These are phyloP conservation scores for Paraurostyla sp. DNA, from an alignment of 73 alveolate species.

Conservation along the genomic window DNA sequence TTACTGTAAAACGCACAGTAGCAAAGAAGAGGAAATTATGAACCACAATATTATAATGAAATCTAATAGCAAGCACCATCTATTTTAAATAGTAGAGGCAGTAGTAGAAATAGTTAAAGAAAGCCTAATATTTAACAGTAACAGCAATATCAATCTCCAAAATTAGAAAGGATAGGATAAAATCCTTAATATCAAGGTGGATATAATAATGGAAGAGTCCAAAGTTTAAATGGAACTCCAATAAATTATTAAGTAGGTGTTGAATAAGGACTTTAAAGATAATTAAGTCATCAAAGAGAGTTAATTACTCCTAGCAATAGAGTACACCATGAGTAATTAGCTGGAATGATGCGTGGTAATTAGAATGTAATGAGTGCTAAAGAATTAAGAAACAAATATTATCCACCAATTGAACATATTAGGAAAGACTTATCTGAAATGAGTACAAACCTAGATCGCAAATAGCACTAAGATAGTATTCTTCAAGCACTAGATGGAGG, in stretches of 20 bases:
- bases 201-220: background rate
- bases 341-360: slow-evolving; percentile 32
- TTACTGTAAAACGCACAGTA: background rate
- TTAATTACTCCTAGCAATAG: background rate
- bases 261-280: background rate
- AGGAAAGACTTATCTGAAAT: slow-evolving; percentile 7
- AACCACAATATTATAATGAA: too few species aligned
- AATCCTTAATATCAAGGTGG: background rate
- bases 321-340: slow-evolving; percentile 1
- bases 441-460: background rate
- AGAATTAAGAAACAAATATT: slow-evolving; percentile 19
- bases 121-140: too few species aligned
- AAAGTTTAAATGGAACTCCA: slow-evolving; percentile 10
- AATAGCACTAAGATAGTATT: background rate
- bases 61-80: background rate
- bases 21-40: background rate
- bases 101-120: too few species aligned
- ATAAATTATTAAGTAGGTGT: background rate
- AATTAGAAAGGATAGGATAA: background rate
- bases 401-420: slow-evolving; percentile 4
- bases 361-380: slow-evolving; percentile 49
- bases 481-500: background rate
- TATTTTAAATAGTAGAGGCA: too few species aligned
- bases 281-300: slow-evolving; percentile 14
- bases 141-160: background rate